Evolutionary conservation across 345 rosid species (phyloP), one percentile per base, ranked within the genome.

Genomic region (Raphanus raphanistrum): DNA sequence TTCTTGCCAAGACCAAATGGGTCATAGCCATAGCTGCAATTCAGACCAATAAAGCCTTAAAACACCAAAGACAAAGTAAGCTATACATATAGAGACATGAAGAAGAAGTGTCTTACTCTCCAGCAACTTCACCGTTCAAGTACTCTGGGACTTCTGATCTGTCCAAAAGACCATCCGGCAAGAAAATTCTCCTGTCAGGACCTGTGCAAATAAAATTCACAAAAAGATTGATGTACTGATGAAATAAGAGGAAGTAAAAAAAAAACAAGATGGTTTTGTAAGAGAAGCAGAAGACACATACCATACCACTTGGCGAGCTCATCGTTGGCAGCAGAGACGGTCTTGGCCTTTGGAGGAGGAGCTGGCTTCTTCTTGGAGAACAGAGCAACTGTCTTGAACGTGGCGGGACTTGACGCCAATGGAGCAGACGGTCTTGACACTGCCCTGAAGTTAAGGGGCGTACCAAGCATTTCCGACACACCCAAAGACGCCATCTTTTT

Each of bases 251-350:
- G 7, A 38, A 43, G 28, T 8, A n/a, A n/a, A n/a, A n/a, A 4
- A 64, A 5, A n/a, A 2, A 36, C 3, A 54, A 3, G 6, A 13
- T n/a, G n/a, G n/a, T n/a, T n/a, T n/a, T n/a, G n/a, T 21, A 59
- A 35, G 66, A 10, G 31, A 31, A 28, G 26, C 1, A 59, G 66
- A 65, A 73, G 58, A n/a, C 16, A 84, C 98, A 76, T 84, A 94
- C 98, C 98, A 43, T 94, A 92, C 98, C 98, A 90, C 97, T 94
- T 94, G 86, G 98, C 89, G 76, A 92, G 98, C 86, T 94, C 98
- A 0, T 92, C 98, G 35, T 71, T 38, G 25, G 78, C 58, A 0
- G 88, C 82, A 48, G 97, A 66, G 72, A 88, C 90, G 0, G 85
- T 21, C n/a, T 73, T 85, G 2, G 92, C 43, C 85, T 90, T 94